Evolutionary conservation across 1,139 yeast species (phyloP), one percentile per base, ranked within the genome.

Genomic region (Pichia sp.): DNA sequence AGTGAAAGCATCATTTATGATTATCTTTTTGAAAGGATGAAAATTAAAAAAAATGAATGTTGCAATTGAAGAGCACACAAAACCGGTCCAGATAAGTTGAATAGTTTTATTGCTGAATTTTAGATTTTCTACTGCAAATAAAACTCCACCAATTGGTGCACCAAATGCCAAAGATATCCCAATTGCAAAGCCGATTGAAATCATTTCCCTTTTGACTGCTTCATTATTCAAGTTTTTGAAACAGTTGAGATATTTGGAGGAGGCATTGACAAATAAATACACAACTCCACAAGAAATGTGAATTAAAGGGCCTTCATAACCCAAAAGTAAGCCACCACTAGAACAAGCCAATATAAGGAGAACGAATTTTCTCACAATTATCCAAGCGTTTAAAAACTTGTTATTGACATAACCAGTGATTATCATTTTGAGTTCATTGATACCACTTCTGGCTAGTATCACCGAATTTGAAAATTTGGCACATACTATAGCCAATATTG

Each of bases 81-180:
- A 85, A 3, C 88, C 78, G 52, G 77, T 81, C 95, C 95, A 85
- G 81, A 85, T 77, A 51, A 81, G 72, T 48, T 71, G 73, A 29
- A 78, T 77, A 27, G 82, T 79, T 44, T 74, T 73, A 55, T 81
- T 77, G 55, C 75, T 82, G 40, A 80, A 72, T 4, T 83, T 77
- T 49, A 85, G 69, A 49, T 77, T 77, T 57, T 90, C 97, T 32
- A 90, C 65, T 3, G 88, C 85, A 64, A 90, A 90, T 32, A 90
- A 64, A 1, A 90, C 95, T 4, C 97, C 97, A 16, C 97, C 97
- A 48, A 90, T 85, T 1, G 97, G 97, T 0, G 97, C 84, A 46
- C 88, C 88, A 65, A 90, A 90, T 0, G 97, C 97, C 3, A 86
- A 90, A 0, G 95, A 85, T 11, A 90, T 90, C 7, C 97, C 97